Conservation (phyloP, 179 eudicot species). For the Spinacia oleracea region DNA sequence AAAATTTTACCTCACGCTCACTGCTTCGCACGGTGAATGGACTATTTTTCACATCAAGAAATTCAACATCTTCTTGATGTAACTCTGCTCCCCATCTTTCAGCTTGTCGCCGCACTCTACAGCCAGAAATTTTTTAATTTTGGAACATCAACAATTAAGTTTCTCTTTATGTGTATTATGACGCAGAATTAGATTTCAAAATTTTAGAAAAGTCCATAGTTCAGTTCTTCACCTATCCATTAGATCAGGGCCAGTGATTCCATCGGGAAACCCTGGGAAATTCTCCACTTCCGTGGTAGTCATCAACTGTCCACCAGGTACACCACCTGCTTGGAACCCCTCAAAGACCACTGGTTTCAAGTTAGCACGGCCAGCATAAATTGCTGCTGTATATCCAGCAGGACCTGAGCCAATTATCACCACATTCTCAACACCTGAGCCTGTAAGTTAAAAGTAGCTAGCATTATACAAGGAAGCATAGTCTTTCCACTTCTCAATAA, state of each 20-base stretch:
- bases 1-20: conserved; percentile 79
- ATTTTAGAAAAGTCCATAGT: background rate
- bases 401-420: conserved; percentile 99
- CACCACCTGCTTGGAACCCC: conserved; percentile 95
- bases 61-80: conserved; percentile 94
- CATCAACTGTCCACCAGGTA: conserved; percentile 99
- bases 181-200: background rate
- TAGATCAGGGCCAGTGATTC: conserved; percentile 96
- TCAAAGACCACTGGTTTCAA: conserved; percentile 96
- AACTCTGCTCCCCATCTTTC: conserved; percentile 99
- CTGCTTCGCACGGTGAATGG: conserved; percentile 89
- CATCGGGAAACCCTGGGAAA: conserved; percentile 99
- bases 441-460: conserved; percentile 37
- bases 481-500: background rate
- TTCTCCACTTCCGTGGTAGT: conserved; percentile 99
- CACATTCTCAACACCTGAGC: conserved; percentile 67
- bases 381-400: conserved; percentile 99
- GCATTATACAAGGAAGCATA: background rate
- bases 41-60: conserved; percentile 66
- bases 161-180: background rate
- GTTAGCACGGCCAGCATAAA: conserved; percentile 98
- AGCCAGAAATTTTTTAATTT: conserved; percentile 20
- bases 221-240: conserved; percentile 69
- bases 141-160: background rate
- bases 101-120: conserved; percentile 89